Conservation (phyloP, 2,329 filamentous ascomycete species). For the Aspergillus calidoustus region DNA sequence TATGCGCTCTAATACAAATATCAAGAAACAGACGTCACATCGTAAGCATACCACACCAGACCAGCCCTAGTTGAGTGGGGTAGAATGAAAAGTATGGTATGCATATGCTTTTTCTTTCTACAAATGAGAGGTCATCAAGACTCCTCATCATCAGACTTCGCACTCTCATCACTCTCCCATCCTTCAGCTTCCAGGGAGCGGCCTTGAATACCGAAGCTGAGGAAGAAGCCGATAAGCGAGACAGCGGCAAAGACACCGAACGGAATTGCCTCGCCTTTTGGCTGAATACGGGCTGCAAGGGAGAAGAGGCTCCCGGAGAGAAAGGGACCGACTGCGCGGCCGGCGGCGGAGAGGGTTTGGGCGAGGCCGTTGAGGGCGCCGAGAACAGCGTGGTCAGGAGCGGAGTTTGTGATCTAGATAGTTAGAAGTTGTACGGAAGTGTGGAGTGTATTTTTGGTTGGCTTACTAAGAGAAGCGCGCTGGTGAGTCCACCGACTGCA, state of each 20-base stretch:
- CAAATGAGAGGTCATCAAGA: not conserved
- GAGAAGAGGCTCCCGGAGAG: slow-evolving; percentile 86
- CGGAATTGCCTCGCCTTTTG: slow-evolving; percentile 81
- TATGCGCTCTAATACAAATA: not conserved
- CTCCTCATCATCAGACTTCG: slow-evolving; percentile 53
- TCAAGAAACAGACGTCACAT: not conserved
- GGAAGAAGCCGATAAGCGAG: slow-evolving; percentile 76
- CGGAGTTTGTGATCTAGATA: slow-evolving; percentile 84
- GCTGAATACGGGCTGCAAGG: slow-evolving; percentile 70
- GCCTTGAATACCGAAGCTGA: slow-evolving; percentile 78
- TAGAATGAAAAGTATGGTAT: not conserved
- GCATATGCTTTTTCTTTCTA: not conserved
- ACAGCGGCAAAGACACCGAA: slow-evolving; percentile 89
- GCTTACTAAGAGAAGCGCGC: slow-evolving; percentile 80
- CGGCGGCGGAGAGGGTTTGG: slow-evolving; percentile 89
- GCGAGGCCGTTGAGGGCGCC: slow-evolving; percentile 92
- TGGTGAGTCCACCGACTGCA: slow-evolving; percentile 85
- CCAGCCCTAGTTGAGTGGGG: not conserved
- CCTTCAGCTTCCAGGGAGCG: slow-evolving; percentile 63
- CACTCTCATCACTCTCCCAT: slow-evolving; percentile 50
- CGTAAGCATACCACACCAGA: not conserved
- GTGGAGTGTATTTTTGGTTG: not conserved
- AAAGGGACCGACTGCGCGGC: slow-evolving; percentile 85
- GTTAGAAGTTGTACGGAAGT: not conserved
- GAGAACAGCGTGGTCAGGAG: slow-evolving; percentile 80